Evolutionary conservation across 805 yeast species (phyloP).

Genomic region (Isabelozyma rhagii): DNA sequence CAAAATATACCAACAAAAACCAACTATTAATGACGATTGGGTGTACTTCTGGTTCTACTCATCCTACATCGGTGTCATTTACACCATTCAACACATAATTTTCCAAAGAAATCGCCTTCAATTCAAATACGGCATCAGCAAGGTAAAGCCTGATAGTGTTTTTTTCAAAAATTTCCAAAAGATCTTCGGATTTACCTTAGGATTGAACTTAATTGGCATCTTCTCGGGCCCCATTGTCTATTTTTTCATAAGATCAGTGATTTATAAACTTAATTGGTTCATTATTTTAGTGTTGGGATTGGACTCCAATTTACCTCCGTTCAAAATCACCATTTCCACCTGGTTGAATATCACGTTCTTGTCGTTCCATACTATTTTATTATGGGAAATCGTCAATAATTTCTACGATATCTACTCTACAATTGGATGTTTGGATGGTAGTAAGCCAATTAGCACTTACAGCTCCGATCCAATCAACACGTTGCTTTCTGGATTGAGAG

Average conservation of each 20-base stretch:
- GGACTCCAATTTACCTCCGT: slow-evolving; percentile 41
- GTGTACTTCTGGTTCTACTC: slow-evolving; percentile 51
- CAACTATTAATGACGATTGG: slow-evolving; percentile 40
- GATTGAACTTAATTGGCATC: slow-evolving; percentile 25
- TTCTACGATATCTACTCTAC: slow-evolving; percentile 64
- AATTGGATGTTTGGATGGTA: slow-evolving; percentile 69
- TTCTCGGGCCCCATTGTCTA: slow-evolving; percentile 39
- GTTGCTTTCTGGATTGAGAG: slow-evolving; percentile 59
- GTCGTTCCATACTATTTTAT: slow-evolving; percentile 32
- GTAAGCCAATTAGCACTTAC: slow-evolving; percentile 55
- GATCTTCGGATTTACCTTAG: slow-evolving; percentile 36
- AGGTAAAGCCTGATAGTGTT: slow-evolving; percentile 36
- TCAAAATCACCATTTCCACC: slow-evolving; percentile 26
- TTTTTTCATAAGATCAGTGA: slow-evolving; percentile 33
- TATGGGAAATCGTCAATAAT: slow-evolving; percentile 57
- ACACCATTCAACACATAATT: slow-evolving; percentile 48
- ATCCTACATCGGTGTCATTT: slow-evolving; percentile 36
- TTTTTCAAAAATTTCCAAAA: slow-evolving; percentile 22
- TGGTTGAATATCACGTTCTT: slow-evolving; percentile 25
- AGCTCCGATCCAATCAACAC: slow-evolving; percentile 63
- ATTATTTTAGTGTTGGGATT: slow-evolving; percentile 25
- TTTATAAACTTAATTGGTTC: slow-evolving; percentile 37
- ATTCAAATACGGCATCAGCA: slow-evolving; percentile 41
- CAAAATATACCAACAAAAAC: slow-evolving; percentile 37
- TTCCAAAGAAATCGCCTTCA: slow-evolving; percentile 55